A percentile compares a stretch with the other conserved stretches of the same genome.
Evolutionary conservation across 495 filamentous ascomycete genomes (phyloP).

Genomic region (Lasiosphaeriaceae sp.): DNA sequence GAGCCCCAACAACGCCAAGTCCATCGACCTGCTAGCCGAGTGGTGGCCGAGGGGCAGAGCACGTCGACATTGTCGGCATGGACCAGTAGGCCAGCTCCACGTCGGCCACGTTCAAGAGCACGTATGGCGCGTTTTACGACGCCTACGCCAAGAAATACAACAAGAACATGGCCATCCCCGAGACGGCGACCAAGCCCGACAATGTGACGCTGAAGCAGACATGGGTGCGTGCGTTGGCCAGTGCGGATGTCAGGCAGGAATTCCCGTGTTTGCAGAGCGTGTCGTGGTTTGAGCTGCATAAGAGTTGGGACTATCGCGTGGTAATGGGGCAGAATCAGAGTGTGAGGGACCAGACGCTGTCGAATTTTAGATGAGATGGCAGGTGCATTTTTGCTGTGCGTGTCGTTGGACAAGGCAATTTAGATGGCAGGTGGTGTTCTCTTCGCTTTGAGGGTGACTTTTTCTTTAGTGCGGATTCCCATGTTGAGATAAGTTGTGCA

Average conservation of each 20-base stretch:
- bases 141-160: conserved; percentile 4
- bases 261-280: conserved; percentile 13
- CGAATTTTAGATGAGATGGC: neutral
- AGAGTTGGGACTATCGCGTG: conserved; percentile 11
- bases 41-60: conserved; percentile 11
- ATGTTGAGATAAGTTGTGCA: too few relatives aligned
- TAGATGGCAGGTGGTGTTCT: too few relatives aligned
- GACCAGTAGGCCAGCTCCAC: conserved; percentile 5
- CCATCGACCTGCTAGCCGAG: neutral
- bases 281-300: conserved; percentile 11
- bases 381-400: too few relatives aligned
- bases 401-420: too few relatives aligned
- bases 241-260: neutral
- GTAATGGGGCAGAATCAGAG: conserved; percentile 6
- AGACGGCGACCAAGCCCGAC: conserved; percentile 11
- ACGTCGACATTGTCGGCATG: conserved; percentile 15
- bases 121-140: conserved; percentile 10
- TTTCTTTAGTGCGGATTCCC: too few relatives aligned
- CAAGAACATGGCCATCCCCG: conserved; percentile 8
- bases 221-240: conserved; percentile 11
- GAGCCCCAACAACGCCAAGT: conserved; percentile 7
- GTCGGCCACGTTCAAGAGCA: conserved; percentile 5
- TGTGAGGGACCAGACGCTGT: neutral
- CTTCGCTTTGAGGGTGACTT: too few relatives aligned
- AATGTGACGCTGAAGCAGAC: neutral